Evolutionary conservation across 2,329 filamentous ascomycete genomes (phyloP).

Genomic region (Colletotrichum orbiculare): DNA sequence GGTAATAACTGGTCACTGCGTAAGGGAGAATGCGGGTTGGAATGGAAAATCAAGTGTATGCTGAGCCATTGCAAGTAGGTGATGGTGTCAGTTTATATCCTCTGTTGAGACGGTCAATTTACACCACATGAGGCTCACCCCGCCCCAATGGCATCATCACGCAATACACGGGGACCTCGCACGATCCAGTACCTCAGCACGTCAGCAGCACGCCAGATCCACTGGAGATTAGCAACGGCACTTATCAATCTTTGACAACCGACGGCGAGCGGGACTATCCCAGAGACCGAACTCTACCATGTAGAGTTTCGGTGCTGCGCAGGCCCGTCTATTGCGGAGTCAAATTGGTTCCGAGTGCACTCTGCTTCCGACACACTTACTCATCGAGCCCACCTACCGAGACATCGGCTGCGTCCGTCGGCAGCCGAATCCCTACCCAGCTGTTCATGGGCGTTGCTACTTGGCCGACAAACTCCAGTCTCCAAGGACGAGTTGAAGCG

Average conservation of each 20-base stretch:
- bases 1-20: not conserved
- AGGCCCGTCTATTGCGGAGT: not conserved
- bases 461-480: no score
- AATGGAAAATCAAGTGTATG: no score
- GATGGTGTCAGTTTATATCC: constrained; percentile 8
- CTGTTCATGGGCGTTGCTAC: no score
- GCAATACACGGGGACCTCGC: constrained; percentile 23
- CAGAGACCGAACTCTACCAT: not conserved
- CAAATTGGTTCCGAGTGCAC: not conserved
- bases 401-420: no score
- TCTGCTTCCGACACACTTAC: not conserved
- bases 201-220: constrained; percentile 14
- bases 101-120: not conserved
- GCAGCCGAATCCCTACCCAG: no score
- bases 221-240: not conserved
- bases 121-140: not conserved
- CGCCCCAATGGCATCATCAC: constrained; percentile 17
- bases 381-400: not conserved
- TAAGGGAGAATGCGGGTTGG: no score
- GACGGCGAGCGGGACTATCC: constrained; percentile 5
- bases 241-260: constrained; percentile 4
- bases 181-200: constrained; percentile 1
- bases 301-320: no score
- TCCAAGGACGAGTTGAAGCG: no score
- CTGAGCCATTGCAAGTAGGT: not conserved